These are phyloP conservation scores for Periconia sp. DNA, from an alignment of 2,329 filamentous ascomycete species.

Conservation along the genomic window DNA sequence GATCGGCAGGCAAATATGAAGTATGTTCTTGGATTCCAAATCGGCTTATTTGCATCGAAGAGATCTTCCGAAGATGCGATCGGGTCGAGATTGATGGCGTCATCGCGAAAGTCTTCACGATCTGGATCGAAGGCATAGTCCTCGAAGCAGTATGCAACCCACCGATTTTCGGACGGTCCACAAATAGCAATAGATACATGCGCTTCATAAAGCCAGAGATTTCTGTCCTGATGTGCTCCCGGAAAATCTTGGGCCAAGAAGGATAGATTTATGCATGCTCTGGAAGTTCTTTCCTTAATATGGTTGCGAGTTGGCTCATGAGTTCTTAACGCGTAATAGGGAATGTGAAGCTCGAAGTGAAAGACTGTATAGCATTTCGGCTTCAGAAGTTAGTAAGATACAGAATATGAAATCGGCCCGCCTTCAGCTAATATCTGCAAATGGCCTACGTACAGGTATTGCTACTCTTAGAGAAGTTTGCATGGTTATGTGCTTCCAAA, in stretches of 20 bases:
- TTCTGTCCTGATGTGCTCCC: not conserved
- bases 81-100: not conserved
- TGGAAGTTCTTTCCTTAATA: no score
- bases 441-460: no score
- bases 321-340: slow-evolving; percentile 3
- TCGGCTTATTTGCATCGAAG: slow-evolving; percentile 2
- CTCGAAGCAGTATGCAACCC: slow-evolving; percentile 1
- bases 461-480: no score
- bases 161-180: not conserved
- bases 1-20: not conserved
- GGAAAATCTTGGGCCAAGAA: not conserved
- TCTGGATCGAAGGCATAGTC: slow-evolving; percentile 3
- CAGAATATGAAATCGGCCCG: no score
- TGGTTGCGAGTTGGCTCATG: no score
- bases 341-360: slow-evolving; percentile 3
- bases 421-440: no score
- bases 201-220: not conserved
- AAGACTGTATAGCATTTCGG: not conserved
- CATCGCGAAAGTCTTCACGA: not conserved
- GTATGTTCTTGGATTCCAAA: slow-evolving; percentile 6
- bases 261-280: slow-evolving; percentile 5
- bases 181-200: slow-evolving; percentile 5
- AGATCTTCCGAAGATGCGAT: not conserved
- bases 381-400: no score
- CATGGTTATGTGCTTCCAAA: no score